Conservation (phyloP, 1,139 yeast genomes). For the Suhomyces guaymorum region DNA sequence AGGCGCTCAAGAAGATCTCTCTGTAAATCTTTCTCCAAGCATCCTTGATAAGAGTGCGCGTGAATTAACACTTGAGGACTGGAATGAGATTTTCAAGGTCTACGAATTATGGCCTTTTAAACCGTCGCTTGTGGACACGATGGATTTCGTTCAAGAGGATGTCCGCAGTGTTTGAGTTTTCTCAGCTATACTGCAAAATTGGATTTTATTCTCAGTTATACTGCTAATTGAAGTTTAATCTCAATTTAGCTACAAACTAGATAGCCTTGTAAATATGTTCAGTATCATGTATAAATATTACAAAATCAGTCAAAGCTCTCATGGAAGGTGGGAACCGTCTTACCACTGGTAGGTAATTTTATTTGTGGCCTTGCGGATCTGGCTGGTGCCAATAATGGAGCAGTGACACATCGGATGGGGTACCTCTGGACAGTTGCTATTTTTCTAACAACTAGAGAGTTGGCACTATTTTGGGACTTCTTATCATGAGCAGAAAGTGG, state of each 20-base stretch:
- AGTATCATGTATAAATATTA: too few relatives aligned
- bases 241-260: too few relatives aligned
- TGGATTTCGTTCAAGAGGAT: constrained; percentile 24
- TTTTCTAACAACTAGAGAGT: neutral
- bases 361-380: constrained; percentile 2
- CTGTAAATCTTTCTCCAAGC: constrained; percentile 33
- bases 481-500: too few relatives aligned
- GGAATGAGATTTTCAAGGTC: constrained; percentile 47
- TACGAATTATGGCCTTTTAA: constrained; percentile 85
- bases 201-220: neutral
- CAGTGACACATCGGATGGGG: constrained; percentile 7
- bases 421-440: constrained; percentile 1
- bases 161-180: constrained; percentile 15
- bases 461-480: too few relatives aligned
- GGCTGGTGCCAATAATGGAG: too few relatives aligned
- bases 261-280: too few relatives aligned
- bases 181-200: neutral
- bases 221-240: too few relatives aligned
- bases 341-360: too few relatives aligned
- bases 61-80: constrained; percentile 56
- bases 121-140: constrained; percentile 45
- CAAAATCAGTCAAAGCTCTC: too few relatives aligned
- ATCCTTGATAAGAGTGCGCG: constrained; percentile 48
- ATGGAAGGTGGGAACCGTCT: too few relatives aligned
- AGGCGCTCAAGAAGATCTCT: constrained; percentile 72